Base-by-base conservation (phyloP, 345 rosid species). In the Eucalyptus sp. region DNA sequence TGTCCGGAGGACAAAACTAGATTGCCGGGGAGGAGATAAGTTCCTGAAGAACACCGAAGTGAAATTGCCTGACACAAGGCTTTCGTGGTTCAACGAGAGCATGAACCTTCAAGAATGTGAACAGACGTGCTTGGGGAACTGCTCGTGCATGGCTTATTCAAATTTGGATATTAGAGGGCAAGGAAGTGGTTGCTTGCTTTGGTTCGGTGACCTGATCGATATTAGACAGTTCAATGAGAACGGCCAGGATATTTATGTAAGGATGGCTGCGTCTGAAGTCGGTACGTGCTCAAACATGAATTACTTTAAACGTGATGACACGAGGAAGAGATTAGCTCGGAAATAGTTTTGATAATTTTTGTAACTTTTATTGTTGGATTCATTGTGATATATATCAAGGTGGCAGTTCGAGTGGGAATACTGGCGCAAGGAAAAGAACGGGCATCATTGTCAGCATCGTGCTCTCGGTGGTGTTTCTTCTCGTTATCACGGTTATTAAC, bases 121-220 rank as follows among this genome's bases (percentile, higher is more conserved):
- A 66, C 92, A 56, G 5, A 86, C 46, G 49, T 93, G 94, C 89
- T 84, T 88, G 89, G 81, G 81, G 24, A 92, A 92, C 88, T 91
- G 92, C 86, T 91, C 93, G 51, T 93, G 95, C 86, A 60, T 43
- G 29, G 95, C 93, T 24, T 92, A 92, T 68, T 86, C 91, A 13
- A 81, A 87, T 41, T 50, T 68, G 4, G 88, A 90, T 81, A 90
- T 92, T 37, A 87, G 14, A 50, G 90, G 89, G 31, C 86, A 79
- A 2, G 93, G 92, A 49, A 91, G 92, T 64, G 93, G 94, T 31
- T 93, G 93, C 44, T 89, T 71, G 33, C 81, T 90, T 16, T 93
- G 94, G 94, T 91, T 89, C 27, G 90, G 88, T 27, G 92, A 91
- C 71, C 91, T 93, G 79, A 50, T 90, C n/a, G 94, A 93, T 86